Conservation (phyloP, 352 stramenopile species). For the Phytophthora colocasiae region DNA sequence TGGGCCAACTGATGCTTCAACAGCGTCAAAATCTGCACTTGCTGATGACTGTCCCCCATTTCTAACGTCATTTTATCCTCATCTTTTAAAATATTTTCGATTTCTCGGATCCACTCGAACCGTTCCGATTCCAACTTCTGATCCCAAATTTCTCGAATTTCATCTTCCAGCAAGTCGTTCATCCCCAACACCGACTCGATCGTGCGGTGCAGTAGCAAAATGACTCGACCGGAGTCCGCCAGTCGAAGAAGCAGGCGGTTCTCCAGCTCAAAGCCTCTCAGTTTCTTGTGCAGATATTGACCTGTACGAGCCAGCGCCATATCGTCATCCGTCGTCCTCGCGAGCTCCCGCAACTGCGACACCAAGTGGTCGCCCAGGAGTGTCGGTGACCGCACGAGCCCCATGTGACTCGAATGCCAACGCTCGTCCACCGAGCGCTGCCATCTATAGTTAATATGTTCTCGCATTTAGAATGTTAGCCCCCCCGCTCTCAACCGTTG, state of each 20-base stretch:
- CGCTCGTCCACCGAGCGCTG: constrained; percentile 7
- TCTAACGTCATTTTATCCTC: constrained; percentile 16
- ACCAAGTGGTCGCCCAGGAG: constrained; percentile 23
- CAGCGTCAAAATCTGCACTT: constrained; percentile 27
- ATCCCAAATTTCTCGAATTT: constrained; percentile 11
- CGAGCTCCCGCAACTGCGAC: constrained; percentile 7
- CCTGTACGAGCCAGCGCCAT: constrained; percentile 8
- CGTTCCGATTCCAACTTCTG: constrained; percentile 18
- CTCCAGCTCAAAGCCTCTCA: constrained; percentile 23
- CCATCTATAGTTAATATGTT: no score
- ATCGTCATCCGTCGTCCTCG: neutral
- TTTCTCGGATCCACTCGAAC: constrained; percentile 8
- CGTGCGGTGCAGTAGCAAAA: constrained; percentile 22
- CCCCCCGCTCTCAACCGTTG: no score
- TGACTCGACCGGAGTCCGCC: constrained; percentile 23
- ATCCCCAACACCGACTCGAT: constrained; percentile 18
- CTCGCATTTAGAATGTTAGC: no score
- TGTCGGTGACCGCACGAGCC: neutral
- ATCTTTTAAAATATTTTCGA: constrained; percentile 23
- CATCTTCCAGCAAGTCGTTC: neutral
- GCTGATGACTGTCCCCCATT: constrained; percentile 22
- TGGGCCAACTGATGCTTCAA: constrained; percentile 26
- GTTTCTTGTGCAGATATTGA: constrained; percentile 20
- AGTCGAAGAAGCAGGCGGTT: constrained; percentile 24
- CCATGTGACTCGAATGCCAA: constrained; percentile 20